Conservation (phyloP, 805 yeast genomes). For the Yamadazyma tumulicola region DNA sequence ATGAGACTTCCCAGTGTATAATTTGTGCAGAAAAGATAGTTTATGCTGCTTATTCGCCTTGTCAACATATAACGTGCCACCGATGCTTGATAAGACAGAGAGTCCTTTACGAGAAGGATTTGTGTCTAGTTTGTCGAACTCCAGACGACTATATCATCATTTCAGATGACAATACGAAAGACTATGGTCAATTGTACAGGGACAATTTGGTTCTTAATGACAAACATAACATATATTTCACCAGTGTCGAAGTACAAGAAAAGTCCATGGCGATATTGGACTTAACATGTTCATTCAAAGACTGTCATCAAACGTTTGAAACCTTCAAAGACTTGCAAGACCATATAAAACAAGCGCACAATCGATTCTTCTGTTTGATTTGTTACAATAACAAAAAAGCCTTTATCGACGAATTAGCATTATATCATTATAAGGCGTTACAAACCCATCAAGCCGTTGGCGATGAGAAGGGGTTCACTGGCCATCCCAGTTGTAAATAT, state of each 20-base stretch:
- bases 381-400: slow-evolving; percentile 77
- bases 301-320: slow-evolving; percentile 37
- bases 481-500: slow-evolving; percentile 86
- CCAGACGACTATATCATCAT: slow-evolving; percentile 58
- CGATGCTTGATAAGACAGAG: slow-evolving; percentile 79
- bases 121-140: slow-evolving; percentile 83
- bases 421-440: slow-evolving; percentile 60
- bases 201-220: slow-evolving; percentile 34
- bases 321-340: slow-evolving; percentile 57
- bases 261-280: slow-evolving; percentile 51
- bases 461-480: slow-evolving; percentile 73
- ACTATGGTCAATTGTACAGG: slow-evolving; percentile 34
- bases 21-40: slow-evolving; percentile 76
- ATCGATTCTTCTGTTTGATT: slow-evolving; percentile 62
- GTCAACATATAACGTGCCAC: slow-evolving; percentile 84
- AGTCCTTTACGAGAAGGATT: slow-evolving; percentile 66
- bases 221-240: slow-evolving; percentile 57
- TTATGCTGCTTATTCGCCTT: slow-evolving; percentile 71
- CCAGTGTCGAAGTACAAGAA: slow-evolving; percentile 45
- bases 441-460: slow-evolving; percentile 71
- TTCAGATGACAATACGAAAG: slow-evolving; percentile 41
- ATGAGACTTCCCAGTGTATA: slow-evolving; percentile 55
- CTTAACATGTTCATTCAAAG: slow-evolving; percentile 50
- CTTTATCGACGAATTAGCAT: slow-evolving; percentile 65
- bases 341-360: slow-evolving; percentile 67